These are phyloP conservation scores for Xylaria castorea DNA, from an alignment of 495 filamentous ascomycete species.

Conservation along the genomic window DNA sequence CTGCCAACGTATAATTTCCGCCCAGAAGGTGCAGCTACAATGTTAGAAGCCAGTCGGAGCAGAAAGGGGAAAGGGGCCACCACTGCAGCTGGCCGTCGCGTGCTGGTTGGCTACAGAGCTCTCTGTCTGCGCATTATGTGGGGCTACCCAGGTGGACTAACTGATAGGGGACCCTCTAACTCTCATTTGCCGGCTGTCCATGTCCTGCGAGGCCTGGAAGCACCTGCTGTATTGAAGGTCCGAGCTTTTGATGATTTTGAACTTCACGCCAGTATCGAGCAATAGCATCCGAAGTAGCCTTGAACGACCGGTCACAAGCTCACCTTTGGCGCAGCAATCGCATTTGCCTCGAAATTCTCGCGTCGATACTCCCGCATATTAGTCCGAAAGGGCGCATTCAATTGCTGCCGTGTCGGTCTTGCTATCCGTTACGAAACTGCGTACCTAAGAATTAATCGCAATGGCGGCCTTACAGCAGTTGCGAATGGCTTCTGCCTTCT, in stretches of 20 bases:
- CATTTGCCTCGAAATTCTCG: not conserved
- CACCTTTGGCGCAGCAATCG: not conserved
- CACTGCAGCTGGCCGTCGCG: not conserved
- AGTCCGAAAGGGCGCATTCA: conserved; percentile 25
- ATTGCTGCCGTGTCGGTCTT: not conserved
- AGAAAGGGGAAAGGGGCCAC: conserved; percentile 26
- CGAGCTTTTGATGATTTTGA: conserved; percentile 28
- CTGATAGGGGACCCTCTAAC: conserved; percentile 1
- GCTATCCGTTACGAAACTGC: not conserved
- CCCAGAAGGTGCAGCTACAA: conserved; percentile 46
- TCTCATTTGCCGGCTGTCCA: conserved; percentile 27
- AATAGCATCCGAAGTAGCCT: not conserved
- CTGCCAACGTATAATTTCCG: conserved; percentile 59
- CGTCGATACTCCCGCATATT: not conserved
- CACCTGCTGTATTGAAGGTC: conserved; percentile 13
- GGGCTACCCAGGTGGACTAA: not conserved
- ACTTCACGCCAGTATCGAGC: conserved; percentile 16
- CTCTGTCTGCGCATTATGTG: conserved; percentile 1
- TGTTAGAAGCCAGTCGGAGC: not conserved
- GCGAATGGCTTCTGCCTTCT: conserved; percentile 47
- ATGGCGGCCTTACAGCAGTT: conserved; percentile 54
- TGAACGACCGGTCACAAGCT: not conserved
- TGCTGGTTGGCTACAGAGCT: conserved; percentile 27
- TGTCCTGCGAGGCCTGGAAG: not conserved
- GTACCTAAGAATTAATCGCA: conserved; percentile 17